Evolutionary conservation across 306 rosid species (phyloP).

Genomic region (Elaeagnus macrophylla): DNA sequence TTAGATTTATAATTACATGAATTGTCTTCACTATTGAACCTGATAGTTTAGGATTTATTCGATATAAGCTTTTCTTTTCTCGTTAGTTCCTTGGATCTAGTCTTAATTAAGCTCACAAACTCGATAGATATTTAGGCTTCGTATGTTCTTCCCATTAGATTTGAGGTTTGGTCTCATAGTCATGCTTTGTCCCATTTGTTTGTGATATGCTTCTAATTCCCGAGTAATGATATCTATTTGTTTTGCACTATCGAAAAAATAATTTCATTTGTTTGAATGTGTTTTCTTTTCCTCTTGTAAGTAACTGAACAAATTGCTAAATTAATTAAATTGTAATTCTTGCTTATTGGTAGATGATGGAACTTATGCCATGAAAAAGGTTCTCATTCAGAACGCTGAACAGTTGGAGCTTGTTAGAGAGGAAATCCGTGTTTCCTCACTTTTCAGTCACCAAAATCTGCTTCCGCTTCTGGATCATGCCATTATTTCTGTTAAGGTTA

Average conservation of each 20-base stretch:
- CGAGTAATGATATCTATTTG: too few species aligned
- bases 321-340: neutral
- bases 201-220: neutral
- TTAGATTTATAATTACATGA: neutral
- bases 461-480: constrained; percentile 99
- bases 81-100: neutral
- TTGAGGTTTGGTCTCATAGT: constrained; percentile 2
- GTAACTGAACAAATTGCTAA: too few species aligned
- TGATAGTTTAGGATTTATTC: neutral
- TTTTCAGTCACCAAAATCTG: constrained; percentile 83
- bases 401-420: constrained; percentile 91
- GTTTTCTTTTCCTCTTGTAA: neutral
- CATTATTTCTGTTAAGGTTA: constrained; percentile 80
- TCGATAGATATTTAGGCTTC: neutral
- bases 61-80: neutral
- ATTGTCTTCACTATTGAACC: neutral
- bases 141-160: neutral
- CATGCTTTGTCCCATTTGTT: neutral
- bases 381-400: constrained; percentile 82
- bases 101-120: neutral
- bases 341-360: constrained; percentile 58
- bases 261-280: neutral
- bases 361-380: constrained; percentile 89
- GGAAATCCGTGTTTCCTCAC: constrained; percentile 91
- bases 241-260: too few species aligned